Conservation (phyloP, 2,329 filamentous ascomycete genomes). For the Penicillium sp. region DNA sequence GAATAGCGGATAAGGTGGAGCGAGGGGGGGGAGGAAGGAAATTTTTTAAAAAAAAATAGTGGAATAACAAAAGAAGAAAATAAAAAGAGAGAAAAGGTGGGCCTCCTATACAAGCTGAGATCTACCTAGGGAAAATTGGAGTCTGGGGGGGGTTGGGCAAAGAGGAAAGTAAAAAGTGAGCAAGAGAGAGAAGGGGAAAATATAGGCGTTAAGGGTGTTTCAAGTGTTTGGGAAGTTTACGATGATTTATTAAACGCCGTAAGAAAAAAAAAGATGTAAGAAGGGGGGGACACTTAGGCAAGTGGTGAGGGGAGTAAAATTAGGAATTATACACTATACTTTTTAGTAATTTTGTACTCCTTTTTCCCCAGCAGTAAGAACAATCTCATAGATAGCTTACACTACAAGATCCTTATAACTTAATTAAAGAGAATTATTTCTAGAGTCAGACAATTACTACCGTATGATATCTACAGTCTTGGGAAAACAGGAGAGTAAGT, state of each 20-base stretch:
- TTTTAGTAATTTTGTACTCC: slow-evolving; percentile 6
- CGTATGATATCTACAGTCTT: slow-evolving; percentile 2
- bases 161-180: not conserved
- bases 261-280: not conserved
- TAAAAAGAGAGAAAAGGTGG: slow-evolving; percentile 13
- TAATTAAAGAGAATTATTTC: slow-evolving; percentile 2
- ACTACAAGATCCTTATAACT: slow-evolving; percentile 1
- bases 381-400: slow-evolving; percentile 1
- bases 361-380: slow-evolving; percentile 11
- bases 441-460: not conserved
- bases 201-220: slow-evolving; percentile 1
- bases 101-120: slow-evolving; percentile 7
- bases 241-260: not conserved
- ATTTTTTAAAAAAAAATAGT: slow-evolving; percentile 18
- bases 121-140: slow-evolving; percentile 1
- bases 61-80: slow-evolving; percentile 10
- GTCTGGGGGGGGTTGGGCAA: slow-evolving; percentile 15
- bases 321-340: slow-evolving; percentile 18
- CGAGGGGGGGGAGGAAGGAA: slow-evolving; percentile 10
- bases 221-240: not conserved
- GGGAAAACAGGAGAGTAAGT: slow-evolving; percentile 1
- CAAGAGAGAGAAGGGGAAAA: not conserved
- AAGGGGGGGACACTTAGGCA: not conserved
- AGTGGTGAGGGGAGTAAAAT: slow-evolving; percentile 1
- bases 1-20: slow-evolving; percentile 6